Evolutionary conservation across 495 filamentous ascomycete species (phyloP), one percentile per base, ranked within the genome.

Genomic region (Penicillium longicatenatum): DNA sequence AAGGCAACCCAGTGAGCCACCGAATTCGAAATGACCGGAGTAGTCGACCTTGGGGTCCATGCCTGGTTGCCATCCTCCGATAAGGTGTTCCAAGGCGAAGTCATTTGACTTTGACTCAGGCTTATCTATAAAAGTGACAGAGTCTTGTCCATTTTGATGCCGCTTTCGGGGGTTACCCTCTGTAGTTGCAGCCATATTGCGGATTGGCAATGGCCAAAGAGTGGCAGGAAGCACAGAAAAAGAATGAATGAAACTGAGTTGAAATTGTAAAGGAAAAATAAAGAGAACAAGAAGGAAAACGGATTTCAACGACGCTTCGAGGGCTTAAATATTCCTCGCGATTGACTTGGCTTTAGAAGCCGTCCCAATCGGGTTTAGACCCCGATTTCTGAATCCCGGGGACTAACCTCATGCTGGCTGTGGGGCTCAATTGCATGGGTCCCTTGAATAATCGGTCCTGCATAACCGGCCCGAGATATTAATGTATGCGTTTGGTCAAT

Each of bases 11-110:
- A 77, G 73, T 9, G 90, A 82, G 52, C 93, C 93, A 49, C 92
- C 91, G 63, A 98, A 97, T 63, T 98, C 93, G 68, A 89, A 89
- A 52, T 87, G 53, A 11, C 55, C 63, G 6, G 59, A 62, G 17
- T 67, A 54, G 41, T 67, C 64, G 26, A 67, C 64, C 37, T 63
- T 64, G 39, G 58, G 56, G 17, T 67, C 61, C 64, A 67, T 67
- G 26, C 64, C 64, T 29, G 58, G 58, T n/a, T 57, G 39, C 64
- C 61, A 67, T 2, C 58, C 64, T 24, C 64, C 64, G 21, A 52
- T 55, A 37, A 67, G 47, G 30, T 67, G 64, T 44, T 61, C 64
- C 21, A 48, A 51, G 17, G 56, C 17, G 19, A 59, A 67, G 14
- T 57, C 52, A 33, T 42, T 43, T 4, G 19, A 16, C 2, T 54